phyloP scores from a whole-genome alignment of 2,329 filamentous ascomycete species.

The Fusarium humuli region DNA sequence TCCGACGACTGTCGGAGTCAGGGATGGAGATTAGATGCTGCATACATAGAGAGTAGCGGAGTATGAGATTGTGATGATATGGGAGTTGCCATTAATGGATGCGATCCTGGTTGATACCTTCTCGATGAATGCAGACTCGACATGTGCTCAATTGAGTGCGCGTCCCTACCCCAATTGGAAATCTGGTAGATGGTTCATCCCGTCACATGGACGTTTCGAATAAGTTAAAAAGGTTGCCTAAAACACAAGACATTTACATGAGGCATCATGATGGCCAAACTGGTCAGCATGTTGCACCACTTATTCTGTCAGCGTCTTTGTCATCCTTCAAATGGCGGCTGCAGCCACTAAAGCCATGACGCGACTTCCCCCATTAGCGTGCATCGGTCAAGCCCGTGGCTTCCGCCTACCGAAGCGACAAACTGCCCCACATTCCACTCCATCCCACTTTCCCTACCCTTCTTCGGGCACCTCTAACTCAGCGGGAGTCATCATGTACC shows the following conservation, averaged over 20 bases:
- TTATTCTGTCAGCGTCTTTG: conserved; percentile 28
- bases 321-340: conserved; percentile 25
- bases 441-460: background rate
- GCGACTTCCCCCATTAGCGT: conserved; percentile 35
- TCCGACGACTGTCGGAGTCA: conserved; percentile 5
- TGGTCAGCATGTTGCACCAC: background rate
- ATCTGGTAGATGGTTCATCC: conserved; percentile 3
- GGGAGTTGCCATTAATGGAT: conserved; percentile 6
- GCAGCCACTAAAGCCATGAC: conserved; percentile 34
- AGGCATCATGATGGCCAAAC: conserved; percentile 14
- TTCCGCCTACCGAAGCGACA: conserved; percentile 19
- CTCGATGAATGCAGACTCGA: background rate
- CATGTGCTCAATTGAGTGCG: conserved; percentile 16
- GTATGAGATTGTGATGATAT: conserved; percentile 6
- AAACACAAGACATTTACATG: conserved; percentile 35
- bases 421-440: background rate
- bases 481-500: background rate
- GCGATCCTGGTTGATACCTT: conserved; percentile 9
- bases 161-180: conserved; percentile 13
- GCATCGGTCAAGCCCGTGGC: conserved; percentile 44
- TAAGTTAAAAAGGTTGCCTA: conserved; percentile 28
- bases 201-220: conserved; percentile 21
- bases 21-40: conserved; percentile 1
- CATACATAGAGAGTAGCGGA: background rate
- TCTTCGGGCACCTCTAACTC: conserved; percentile 2